Base-by-base conservation (phyloP, 495 filamentous ascomycete genomes). In the Rostrohypoxylon terebratum region DNA sequence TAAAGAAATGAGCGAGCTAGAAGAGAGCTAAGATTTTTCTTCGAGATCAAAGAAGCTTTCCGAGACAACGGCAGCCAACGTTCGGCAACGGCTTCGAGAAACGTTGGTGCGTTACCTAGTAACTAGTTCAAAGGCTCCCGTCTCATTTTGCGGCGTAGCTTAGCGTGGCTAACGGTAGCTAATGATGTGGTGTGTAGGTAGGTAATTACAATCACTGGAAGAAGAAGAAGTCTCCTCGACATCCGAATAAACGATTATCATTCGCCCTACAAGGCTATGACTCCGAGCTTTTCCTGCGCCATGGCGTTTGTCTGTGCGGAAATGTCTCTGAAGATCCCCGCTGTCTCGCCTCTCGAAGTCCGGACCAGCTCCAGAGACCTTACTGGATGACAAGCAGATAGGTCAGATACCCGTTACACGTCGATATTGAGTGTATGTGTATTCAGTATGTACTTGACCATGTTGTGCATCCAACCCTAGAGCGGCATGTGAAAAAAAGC, bases 41-140 rank as follows among this genome's bases (percentile, higher is more conserved):
- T 13, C 38, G 20, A 45, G 42, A 18, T 45, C 16, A 16, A 55
- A 55, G 16, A 55, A 36, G 14, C 31, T 55, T 55, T 18, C 51
- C 31, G 51, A 55, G 51, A 59, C 38, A 59, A 25, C 31, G 34
- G 50, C 50, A 31, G 20, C 9, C 34, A 59, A 33, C 55, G 16
- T 59, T 59, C 9, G 36, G 33, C 50, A 25, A 44, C 36, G 21
- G 57, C 57, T 59, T 63, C 28, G 45, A 63, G 59, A 61, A 61
- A 44, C 31, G 42, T 59, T 59, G n/a, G 21, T 36, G 14, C 14
- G 36, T n/a, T n/a, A n/a, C n/a, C 20, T 21, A 18, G 31, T 28
- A 28, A n/a, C n/a, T n/a, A n/a, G n/a, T n/a, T 23, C 4, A 44
- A 11, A n/a, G 51, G 51, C 4, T 36, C 25, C 51, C 51, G 31